Evolutionary conservation across 306 rosid genomes (phyloP).

Genomic region (Ziziphus jujuba): DNA sequence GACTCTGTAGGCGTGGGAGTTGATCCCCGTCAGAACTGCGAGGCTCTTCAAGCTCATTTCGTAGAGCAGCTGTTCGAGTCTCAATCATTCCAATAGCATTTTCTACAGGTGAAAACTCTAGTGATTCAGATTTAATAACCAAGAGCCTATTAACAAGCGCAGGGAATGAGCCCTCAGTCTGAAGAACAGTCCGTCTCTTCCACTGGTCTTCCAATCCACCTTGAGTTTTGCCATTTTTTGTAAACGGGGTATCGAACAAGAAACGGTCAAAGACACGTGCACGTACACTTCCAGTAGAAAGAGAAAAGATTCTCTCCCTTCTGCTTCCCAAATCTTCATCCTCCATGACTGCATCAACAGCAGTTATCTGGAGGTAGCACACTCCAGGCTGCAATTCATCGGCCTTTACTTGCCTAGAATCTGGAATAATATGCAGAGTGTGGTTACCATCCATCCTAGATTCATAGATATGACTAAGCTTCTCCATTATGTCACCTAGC

Average conservation of each 20-base stretch:
- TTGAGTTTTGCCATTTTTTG: slow-evolving; percentile 94
- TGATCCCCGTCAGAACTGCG: slow-evolving; percentile 98
- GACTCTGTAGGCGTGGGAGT: slow-evolving; percentile 94
- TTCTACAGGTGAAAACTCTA: slow-evolving; percentile 96
- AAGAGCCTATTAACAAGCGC: slow-evolving; percentile 90
- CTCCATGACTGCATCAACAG: slow-evolving; percentile 97
- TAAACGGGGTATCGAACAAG: slow-evolving; percentile 96
- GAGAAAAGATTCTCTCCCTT: slow-evolving; percentile 89
- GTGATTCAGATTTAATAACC: slow-evolving; percentile 86
- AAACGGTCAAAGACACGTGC: slow-evolving; percentile 96
- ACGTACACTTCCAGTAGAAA: slow-evolving; percentile 91
- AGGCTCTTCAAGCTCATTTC: slow-evolving; percentile 99
- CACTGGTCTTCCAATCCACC: slow-evolving; percentile 99
- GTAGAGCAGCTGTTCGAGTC: slow-evolving; percentile 91
- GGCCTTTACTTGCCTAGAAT: slow-evolving; percentile 96
- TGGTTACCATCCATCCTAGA: slow-evolving; percentile 91
- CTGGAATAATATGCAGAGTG: slow-evolving; percentile 86
- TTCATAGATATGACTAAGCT: slow-evolving; percentile 88
- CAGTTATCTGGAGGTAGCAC: slow-evolving; percentile 95
- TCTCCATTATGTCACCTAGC: slow-evolving; percentile 98
- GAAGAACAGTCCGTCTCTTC: slow-evolving; percentile 95
- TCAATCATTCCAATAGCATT: slow-evolving; percentile 99
- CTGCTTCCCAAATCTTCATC: slow-evolving; percentile 97
- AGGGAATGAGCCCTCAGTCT: slow-evolving; percentile 97
- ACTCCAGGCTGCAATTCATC: slow-evolving; percentile 95